Evolutionary conservation across 2,329 filamentous ascomycete genomes (phyloP).

Genomic region (Fusarium illudens): DNA sequence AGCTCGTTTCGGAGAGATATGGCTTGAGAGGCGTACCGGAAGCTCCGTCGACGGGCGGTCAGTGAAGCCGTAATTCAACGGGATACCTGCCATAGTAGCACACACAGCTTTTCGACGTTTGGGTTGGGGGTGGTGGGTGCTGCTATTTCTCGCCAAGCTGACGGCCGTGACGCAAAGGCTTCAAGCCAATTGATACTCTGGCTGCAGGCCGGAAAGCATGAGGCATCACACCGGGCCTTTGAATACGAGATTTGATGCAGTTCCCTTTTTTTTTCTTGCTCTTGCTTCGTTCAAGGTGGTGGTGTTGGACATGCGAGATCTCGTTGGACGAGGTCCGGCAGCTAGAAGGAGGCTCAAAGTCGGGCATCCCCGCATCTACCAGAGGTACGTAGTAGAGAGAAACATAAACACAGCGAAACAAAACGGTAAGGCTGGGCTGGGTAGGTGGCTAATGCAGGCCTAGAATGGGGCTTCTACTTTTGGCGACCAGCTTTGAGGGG

Average conservation of each 20-base stretch:
- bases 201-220: slow-evolving; percentile 17
- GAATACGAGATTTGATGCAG: slow-evolving; percentile 34
- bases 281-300: neutral
- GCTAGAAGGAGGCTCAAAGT: slow-evolving; percentile 18
- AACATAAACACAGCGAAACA: too few relatives aligned
- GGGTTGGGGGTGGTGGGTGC: neutral
- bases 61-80: neutral
- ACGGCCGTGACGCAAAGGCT: slow-evolving; percentile 26
- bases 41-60: slow-evolving; percentile 26
- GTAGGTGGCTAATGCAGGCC: too few relatives aligned
- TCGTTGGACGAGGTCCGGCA: slow-evolving; percentile 26
- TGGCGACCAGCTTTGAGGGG: too few relatives aligned
- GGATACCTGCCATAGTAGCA: slow-evolving; percentile 5
- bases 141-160: neutral
- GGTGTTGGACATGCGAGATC: slow-evolving; percentile 14
- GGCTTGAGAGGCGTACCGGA: slow-evolving; percentile 8
- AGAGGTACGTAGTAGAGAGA: neutral
- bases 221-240: slow-evolving; percentile 24
- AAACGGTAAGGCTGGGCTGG: too few relatives aligned
- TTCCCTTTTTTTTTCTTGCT: neutral
- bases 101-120: too few relatives aligned
- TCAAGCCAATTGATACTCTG: slow-evolving; percentile 4
- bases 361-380: neutral
- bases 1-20: neutral
- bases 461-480: too few relatives aligned